These are phyloP conservation scores for Teratosphaeriaceae sp. DNA, from an alignment of 2,329 filamentous ascomycete species.

Conservation along the genomic window DNA sequence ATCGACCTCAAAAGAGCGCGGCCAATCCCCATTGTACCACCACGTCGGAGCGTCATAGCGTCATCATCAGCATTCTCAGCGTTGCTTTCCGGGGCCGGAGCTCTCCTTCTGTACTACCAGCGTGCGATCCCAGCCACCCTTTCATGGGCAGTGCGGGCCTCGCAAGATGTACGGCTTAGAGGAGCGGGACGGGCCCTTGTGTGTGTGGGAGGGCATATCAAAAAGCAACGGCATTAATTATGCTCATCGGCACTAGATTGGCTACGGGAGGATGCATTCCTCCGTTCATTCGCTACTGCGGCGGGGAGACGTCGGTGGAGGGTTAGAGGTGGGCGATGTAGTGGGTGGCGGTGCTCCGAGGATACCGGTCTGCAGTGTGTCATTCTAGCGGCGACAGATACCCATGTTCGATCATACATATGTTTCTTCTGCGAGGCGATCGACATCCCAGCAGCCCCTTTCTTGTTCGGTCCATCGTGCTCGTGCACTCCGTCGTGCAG, in stretches of 20 bases:
- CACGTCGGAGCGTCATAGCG: constrained; percentile 24
- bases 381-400: constrained; percentile 12
- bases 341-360: too few species aligned
- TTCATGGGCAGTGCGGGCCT: not conserved
- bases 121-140: not conserved
- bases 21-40: constrained; percentile 13
- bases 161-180: constrained; percentile 1
- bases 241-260: constrained; percentile 1
- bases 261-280: not conserved
- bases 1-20: not conserved
- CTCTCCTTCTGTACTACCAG: constrained; percentile 21
- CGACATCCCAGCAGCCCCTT: not conserved
- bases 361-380: too few species aligned
- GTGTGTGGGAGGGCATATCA: not conserved
- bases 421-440: not conserved
- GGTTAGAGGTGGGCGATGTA: too few species aligned
- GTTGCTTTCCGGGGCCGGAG: constrained; percentile 20
- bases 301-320: too few species aligned
- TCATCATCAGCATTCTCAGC: constrained; percentile 26
- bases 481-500: not conserved
- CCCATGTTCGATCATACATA: constrained; percentile 16
- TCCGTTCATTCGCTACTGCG: too few species aligned
- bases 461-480: not conserved
- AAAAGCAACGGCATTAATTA: constrained; percentile 10
- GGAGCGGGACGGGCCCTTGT: not conserved